Evolutionary conservation across 345 rosid species (phyloP).

Genomic region (Lepidium didymum): DNA sequence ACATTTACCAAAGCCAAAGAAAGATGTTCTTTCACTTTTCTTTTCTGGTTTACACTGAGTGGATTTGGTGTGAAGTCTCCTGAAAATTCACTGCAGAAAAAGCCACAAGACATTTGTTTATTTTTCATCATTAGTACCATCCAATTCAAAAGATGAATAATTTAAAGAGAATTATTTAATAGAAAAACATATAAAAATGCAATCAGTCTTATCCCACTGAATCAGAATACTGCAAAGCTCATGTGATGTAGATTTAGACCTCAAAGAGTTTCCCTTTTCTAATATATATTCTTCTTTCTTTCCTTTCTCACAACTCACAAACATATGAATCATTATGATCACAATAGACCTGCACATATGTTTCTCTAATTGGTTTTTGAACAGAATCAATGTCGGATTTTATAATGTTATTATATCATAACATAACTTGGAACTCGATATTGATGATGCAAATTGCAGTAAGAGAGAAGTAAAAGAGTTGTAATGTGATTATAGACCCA

Average conservation of each 20-base stretch:
- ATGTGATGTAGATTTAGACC: conserved; percentile 21
- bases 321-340: conserved; percentile 22
- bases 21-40: background rate
- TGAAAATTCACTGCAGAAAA: conserved; percentile 24
- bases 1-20: background rate
- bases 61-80: conserved; percentile 31
- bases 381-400: conserved; percentile 10
- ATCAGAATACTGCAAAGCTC: conserved; percentile 23
- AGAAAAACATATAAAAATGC: background rate
- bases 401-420: background rate
- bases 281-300: background rate
- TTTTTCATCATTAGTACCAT: conserved; percentile 23
- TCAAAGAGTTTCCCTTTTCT: conserved; percentile 10
- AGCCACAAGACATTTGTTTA: conserved; percentile 26
- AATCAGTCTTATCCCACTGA: conserved; percentile 27
- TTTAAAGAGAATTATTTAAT: background rate
- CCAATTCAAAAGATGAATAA: conserved; percentile 25
- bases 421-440: conserved; percentile 12
- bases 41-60: background rate
- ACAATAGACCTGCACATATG: conserved; percentile 8
- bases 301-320: background rate
- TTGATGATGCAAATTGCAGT: background rate
- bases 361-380: background rate
- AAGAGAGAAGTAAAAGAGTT: background rate
- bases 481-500: conserved; percentile 12